Percentiles rank a stretch among this genome's conserved stretches.
Conservation (phyloP, 1,284 basidiomycete species). For the Paramarasmius palmivorus region DNA sequence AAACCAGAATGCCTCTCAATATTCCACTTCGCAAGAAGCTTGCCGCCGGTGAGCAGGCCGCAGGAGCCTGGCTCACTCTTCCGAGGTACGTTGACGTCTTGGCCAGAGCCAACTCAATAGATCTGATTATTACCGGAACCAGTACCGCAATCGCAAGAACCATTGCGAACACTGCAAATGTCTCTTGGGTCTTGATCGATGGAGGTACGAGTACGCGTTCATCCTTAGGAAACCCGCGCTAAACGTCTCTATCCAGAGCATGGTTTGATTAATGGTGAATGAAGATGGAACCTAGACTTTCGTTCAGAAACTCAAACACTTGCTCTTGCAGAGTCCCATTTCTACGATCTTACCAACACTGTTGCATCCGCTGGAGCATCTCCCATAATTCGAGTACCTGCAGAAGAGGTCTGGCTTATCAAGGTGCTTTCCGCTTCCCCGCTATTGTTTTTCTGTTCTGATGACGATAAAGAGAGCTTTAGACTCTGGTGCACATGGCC, state of each 20-base stretch:
- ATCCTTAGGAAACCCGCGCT: not conserved
- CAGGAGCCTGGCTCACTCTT: conserved; percentile 27
- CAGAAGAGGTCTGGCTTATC: conserved; percentile 28
- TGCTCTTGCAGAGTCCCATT: conserved; percentile 27
- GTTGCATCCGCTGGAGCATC: conserved; percentile 25
- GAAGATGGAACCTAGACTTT: not conserved
- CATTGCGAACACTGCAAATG: conserved; percentile 21
- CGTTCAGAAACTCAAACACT: not conserved
- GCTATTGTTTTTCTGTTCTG: not conserved
- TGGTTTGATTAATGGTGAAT: conserved; percentile 25
- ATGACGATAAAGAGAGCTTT: conserved; percentile 22
- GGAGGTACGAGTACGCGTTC: conserved; percentile 17
- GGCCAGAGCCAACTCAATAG: not conserved
- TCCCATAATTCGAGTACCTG: conserved; percentile 27
- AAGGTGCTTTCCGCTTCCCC: conserved; percentile 15
- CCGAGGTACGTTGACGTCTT: conserved; percentile 20
- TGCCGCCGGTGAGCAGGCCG: conserved; percentile 19
- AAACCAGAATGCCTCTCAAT: conserved; percentile 22
- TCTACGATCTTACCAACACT: conserved; percentile 25
- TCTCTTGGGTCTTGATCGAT: conserved; percentile 29
- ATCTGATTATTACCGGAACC: not conserved
- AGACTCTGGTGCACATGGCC: conserved; percentile 31
- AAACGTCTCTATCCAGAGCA: conserved; percentile 18
- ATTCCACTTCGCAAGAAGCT: conserved; percentile 25
- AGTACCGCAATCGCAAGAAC: conserved; percentile 27